Evolutionary conservation across 495 filamentous ascomycete genomes (phyloP), one percentile per base, ranked within the genome.

Genomic region (Penicillium egyptiacum): DNA sequence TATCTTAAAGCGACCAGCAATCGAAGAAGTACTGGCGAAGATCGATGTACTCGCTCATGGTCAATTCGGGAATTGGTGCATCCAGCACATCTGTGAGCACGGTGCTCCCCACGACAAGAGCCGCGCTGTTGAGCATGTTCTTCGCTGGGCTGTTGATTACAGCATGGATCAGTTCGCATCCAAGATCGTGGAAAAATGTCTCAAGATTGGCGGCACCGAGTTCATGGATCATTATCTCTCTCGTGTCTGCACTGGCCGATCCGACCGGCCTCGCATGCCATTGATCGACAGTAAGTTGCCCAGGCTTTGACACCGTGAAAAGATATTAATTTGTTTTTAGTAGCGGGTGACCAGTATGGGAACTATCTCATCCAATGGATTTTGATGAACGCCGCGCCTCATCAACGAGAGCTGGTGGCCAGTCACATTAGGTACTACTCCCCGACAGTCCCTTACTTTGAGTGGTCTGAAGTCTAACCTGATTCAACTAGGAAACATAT

Each of bases 1-100:
- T 60, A 53, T 43, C 42, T 30, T 22, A 20, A 52, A 96, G 93
- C 91, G 94, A 58, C 90, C 91, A 42, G 96, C 94, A 67, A 96
- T 98, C 65, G 91, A 95, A 72, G 94, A 98, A 68, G 94, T 98
- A 7, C 80, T 98, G 26, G 86, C 81, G 33, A 96, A 91, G 69
- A 95, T 98, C 55, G 91, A 98, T 72, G 86, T 96, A 51, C 90
- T 98, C 64, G 88, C 94, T 44, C 94, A 96, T 71, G 94, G 94
- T n/a, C 94, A 98, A 67, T 98, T 98, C 69, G 94, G 94, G 47
- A 98, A 98, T 67, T 98, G 94, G 94, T 98, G 94, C 74, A 98
- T 98, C 63, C 94, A 98, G 72, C 94, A 98, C 73, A 92, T 98
- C 68, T 98, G 94, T 75, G 94, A 98, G 69, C 95, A 98, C 70